Percentiles rank a stretch among this genome's conserved stretches.
These are phyloP conservation scores for Podaxis pistillaris DNA, from an alignment of 768 basidiomycete genomes.

Conservation along the genomic window DNA sequence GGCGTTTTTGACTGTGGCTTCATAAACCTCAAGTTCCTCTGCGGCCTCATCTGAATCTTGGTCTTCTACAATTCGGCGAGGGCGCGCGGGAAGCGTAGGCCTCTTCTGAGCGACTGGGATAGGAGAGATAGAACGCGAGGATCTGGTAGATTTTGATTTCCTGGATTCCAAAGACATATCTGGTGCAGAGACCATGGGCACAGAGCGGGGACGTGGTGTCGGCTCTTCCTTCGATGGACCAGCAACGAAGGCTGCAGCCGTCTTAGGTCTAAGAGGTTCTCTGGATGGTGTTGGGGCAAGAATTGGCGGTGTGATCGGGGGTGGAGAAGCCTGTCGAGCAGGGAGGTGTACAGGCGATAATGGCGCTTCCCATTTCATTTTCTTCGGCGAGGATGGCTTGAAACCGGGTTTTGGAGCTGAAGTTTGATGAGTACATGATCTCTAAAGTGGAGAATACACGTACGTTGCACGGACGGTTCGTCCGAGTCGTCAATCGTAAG, in stretches of 20 bases:
- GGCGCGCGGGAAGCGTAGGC: neutral
- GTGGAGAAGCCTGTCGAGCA: neutral
- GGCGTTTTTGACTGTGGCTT: neutral
- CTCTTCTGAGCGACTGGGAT: no score
- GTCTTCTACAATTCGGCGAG: no score
- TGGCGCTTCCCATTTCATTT: neutral
- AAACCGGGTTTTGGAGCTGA: neutral
- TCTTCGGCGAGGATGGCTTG: neutral
- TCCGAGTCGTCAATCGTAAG: slow-evolving; percentile 9
- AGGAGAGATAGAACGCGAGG: neutral
- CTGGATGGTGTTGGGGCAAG: neutral
- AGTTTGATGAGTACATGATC: neutral
- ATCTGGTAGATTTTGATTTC: neutral
- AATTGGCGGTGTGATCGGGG: neutral
- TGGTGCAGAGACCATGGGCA: neutral
- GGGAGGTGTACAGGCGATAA: neutral
- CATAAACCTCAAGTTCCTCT: slow-evolving; percentile 4
- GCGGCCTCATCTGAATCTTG: neutral
- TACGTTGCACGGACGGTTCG: neutral
- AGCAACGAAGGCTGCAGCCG: neutral
- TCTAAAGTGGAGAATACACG: neutral
- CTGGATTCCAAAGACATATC: neutral
- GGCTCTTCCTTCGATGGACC: neutral
- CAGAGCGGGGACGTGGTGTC: slow-evolving; percentile 1
- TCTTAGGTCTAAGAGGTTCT: neutral